Evolutionary conservation across 768 basidiomycete species (phyloP), one percentile per base, ranked within the genome.

Genomic region (Mycena floridula): DNA sequence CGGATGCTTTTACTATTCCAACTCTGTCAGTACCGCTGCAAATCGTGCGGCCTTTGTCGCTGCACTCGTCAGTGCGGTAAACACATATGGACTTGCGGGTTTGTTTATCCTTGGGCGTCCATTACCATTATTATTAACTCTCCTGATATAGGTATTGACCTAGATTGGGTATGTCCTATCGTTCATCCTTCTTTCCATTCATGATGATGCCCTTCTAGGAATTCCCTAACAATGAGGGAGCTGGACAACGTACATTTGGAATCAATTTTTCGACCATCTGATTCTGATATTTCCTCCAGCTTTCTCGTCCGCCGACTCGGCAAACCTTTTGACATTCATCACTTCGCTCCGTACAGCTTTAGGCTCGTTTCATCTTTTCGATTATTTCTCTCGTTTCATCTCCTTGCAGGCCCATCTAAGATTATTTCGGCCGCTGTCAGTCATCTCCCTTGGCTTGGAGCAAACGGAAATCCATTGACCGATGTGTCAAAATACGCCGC

Each of bases 381-480:
- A 3, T 30, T 9, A 20, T 6, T 5, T 36, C 20, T 37, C 21
- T 42, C 11, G 15, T 20, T 18, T 38, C 15, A 21, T 13, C 38
- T 13, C n/a, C 15, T 38, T 44, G 5, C 42, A 74, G 72, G 72
- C 3, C 51, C 67, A 1, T 71, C 70, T 27, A 82, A 81, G 53
- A 73, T 85, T 44, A 77, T 89, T 48, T 79, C 82, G 11, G 74
- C 81, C 4, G 84, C 85, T 26, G 82, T 83, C 9, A 70, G 84
- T 22, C 79, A 83, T 46, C 69, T 77, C 45, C 81, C 86, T 0
- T 89, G 83, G 72, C 65, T 79, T 1, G 85, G 77, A 2, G 54
- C 76, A 1, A 74, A 82, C 50, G 83, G 85, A 7, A 62, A 57
- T 1, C 82, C 86, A 2, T 60, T 87, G 36, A 73, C 63, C 2